Percentiles rank a stretch among this genome's conserved stretches.
Evolutionary conservation across 2,329 filamentous ascomycete species (phyloP).

Genomic region (Xylaria sp.): DNA sequence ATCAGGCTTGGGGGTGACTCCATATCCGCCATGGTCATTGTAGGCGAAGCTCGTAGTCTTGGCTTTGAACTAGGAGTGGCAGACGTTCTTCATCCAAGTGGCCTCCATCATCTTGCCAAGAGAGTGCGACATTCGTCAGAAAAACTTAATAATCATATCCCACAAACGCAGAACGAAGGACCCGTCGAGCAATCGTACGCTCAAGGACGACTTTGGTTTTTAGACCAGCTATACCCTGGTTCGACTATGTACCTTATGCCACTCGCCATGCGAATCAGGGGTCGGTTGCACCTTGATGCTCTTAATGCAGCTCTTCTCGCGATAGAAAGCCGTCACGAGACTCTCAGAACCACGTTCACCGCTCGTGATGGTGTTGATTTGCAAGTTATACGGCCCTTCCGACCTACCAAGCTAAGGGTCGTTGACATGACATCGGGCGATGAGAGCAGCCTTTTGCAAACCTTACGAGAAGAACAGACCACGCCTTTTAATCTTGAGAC

Average conservation of each 20-base stretch:
- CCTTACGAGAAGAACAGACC: conserved; percentile 4
- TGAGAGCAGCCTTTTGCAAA: background rate
- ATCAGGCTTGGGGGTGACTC: conserved; percentile 45
- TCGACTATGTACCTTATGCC: conserved; percentile 20
- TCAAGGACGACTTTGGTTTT: conserved; percentile 24
- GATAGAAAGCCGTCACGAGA: conserved; percentile 21
- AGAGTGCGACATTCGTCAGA: conserved; percentile 4
- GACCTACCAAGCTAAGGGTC: background rate
- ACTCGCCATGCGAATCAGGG: conserved; percentile 2
- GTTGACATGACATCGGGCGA: background rate
- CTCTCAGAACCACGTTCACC: conserved; percentile 18
- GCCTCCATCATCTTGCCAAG: conserved; percentile 7
- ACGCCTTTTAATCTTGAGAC: conserved; percentile 12
- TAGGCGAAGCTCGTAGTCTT: conserved; percentile 13
- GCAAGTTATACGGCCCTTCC: conserved; percentile 1
- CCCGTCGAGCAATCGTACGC: conserved; percentile 17
- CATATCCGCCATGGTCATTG: conserved; percentile 39
- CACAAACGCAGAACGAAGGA: background rate
- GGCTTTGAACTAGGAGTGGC: conserved; percentile 14
- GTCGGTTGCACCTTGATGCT: conserved; percentile 7
- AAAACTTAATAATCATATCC: background rate
- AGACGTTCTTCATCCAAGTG: conserved; percentile 15
- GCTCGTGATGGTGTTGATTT: background rate
- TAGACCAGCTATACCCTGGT: conserved; percentile 14
- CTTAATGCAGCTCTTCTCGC: conserved; percentile 14